Evolutionary conservation across 441 rosid species (phyloP).

Genomic region (Euphorbia celastroides): DNA sequence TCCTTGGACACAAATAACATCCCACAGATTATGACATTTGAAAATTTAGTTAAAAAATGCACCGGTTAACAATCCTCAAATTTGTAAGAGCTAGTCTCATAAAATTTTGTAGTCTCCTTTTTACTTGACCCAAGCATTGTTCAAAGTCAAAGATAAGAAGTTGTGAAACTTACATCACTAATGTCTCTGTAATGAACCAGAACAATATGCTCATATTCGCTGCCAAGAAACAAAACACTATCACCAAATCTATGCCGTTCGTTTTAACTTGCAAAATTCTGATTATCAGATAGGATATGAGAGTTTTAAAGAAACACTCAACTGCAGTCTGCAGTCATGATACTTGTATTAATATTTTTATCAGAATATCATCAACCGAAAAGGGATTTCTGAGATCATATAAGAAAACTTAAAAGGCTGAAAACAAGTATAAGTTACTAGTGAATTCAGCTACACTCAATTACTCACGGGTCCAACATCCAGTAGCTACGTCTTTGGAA

Average conservation of each 20-base stretch:
- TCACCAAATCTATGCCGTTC: background rate
- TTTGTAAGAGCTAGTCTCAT: background rate
- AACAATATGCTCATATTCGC: constrained; percentile 78
- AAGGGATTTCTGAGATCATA: background rate
- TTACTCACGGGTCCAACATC: constrained; percentile 88
- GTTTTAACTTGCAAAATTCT: background rate
- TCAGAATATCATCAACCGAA: background rate
- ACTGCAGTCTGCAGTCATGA: background rate
- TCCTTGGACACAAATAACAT: background rate
- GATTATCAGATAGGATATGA: background rate
- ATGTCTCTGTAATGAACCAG: constrained; percentile 89
- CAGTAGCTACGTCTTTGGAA: constrained; percentile 94
- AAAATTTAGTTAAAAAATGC: background rate
- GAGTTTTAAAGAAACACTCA: background rate
- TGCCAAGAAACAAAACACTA: constrained; percentile 29
- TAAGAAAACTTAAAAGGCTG: background rate
- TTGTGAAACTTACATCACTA: constrained; percentile 40
- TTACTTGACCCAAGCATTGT: background rate
- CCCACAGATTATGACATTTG: background rate
- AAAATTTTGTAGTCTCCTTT: background rate
- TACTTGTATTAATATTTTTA: background rate
- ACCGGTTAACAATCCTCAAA: background rate
- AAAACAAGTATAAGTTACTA: background rate
- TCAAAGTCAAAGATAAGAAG: constrained; percentile 3
- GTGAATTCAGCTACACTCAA: constrained; percentile 14